These are phyloP conservation scores for Paramecium biaurelia DNA, from an alignment of 73 alveolate genomes.

Conservation along the genomic window DNA sequence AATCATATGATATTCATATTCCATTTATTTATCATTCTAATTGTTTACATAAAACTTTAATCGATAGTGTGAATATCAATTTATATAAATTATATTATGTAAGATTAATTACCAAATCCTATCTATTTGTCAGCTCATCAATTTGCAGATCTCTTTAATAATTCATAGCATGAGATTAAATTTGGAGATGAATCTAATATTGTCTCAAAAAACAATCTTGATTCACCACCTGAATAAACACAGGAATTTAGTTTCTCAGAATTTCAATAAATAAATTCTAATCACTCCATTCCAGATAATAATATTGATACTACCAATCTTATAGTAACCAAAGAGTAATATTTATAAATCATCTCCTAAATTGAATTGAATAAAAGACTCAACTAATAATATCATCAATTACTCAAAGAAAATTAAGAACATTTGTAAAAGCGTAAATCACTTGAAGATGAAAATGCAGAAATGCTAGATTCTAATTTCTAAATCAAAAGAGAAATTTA, in stretches of 20 bases:
- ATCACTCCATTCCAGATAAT: neutral
- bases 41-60: too few relatives aligned
- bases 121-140: slow-evolving; percentile 6
- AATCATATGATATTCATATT: too few relatives aligned
- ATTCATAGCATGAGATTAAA: neutral
- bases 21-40: too few relatives aligned
- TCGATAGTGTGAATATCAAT: neutral
- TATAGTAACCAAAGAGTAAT: neutral
- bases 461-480: neutral
- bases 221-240: neutral
- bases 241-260: neutral
- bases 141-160: neutral
- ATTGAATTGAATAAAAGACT: neutral
- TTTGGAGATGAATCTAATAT: neutral
- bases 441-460: neutral
- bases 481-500: neutral
- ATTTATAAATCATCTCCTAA: neutral
- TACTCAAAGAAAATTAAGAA: neutral
- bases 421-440: neutral
- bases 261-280: neutral
- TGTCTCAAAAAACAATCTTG: neutral
- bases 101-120: neutral
- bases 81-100: neutral
- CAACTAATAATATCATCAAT: neutral
- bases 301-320: neutral